Evolutionary conservation across 352 stramenopile species (phyloP).

Genomic region (Globisporangium cylindrosporum): DNA sequence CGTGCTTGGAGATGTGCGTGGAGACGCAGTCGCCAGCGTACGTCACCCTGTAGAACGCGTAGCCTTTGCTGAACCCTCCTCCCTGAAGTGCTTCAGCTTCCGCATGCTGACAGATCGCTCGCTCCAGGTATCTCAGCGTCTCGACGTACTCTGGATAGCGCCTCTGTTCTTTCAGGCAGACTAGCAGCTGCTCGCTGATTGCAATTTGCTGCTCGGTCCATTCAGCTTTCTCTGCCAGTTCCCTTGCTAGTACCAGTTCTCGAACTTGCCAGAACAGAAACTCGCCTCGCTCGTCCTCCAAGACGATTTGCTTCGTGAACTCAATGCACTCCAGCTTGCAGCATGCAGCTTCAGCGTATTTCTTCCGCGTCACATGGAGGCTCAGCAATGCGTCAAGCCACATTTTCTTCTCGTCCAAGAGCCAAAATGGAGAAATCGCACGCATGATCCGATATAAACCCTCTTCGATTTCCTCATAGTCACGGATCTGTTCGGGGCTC

Average conservation of each 20-base stretch:
- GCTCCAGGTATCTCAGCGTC: constrained; percentile 42
- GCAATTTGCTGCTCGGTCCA: constrained; percentile 53
- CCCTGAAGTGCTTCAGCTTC: constrained; percentile 19
- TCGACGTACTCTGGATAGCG: constrained; percentile 49
- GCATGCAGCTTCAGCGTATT: constrained; percentile 56
- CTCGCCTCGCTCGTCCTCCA: constrained; percentile 6
- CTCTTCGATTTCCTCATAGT: constrained; percentile 73
- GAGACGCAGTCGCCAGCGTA: constrained; percentile 56
- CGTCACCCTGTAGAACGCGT: constrained; percentile 57
- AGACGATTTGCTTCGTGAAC: constrained; percentile 22
- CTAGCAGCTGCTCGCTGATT: constrained; percentile 54
- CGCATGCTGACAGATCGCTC: constrained; percentile 24
- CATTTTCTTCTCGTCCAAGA: constrained; percentile 52
- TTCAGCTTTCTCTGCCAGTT: constrained; percentile 38
- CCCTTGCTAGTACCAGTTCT: constrained; percentile 39
- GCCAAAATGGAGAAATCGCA: constrained; percentile 54
- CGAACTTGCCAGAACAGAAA: constrained; percentile 29
- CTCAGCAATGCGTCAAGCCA: constrained; percentile 61
- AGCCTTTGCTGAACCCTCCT: constrained; percentile 5
- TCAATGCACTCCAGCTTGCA: constrained; percentile 54
- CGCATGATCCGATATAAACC: constrained; percentile 40
- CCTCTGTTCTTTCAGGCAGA: constrained; percentile 28
- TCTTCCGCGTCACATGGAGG: constrained; percentile 39
- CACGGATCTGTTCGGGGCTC: constrained; percentile 16
- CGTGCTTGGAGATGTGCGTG: constrained; percentile 30